Evolutionary conservation across 495 filamentous ascomycete genomes (phyloP), one percentile per base, ranked within the genome.

Genomic region (Immersiella caudata): DNA sequence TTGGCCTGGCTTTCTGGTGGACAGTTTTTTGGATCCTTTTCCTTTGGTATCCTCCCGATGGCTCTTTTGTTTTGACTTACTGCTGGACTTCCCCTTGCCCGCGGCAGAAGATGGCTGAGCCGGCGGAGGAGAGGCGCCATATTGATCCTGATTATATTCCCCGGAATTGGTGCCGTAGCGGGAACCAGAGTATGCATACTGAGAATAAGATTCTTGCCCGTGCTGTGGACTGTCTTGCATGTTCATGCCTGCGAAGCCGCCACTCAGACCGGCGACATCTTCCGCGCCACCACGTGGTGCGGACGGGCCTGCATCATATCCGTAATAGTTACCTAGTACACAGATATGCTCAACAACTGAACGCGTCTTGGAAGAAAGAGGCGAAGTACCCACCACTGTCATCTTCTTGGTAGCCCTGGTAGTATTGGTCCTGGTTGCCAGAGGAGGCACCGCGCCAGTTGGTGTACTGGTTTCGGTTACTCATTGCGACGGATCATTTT

Each of bases 401-500:
- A 24, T 50, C 60, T 33, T 11, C 26, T 60, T 26, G 9, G 26
- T 36, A 33, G 2, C 36, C n/a, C 52, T 11, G 11, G 16, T 12
- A 46, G 52, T 22, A 26, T 14, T 52, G 49, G 4, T 33, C 26
- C 25, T 21, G 51, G n/a, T n/a, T 27, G 7, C 50, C 27, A 27
- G 40, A 52, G 6, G 40, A 33, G 6, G 25, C 21, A n/a, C 52
- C 52, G 20, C 24, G 52, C 52, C 52, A 55, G 25, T 11, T 27
- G 25, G 58, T 26, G 52, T 49, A 49, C 29, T 50, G 60, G 62
- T 49, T 64, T 20, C 67, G 56, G 50, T 66, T 54, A 49, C 54
- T 68, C 72, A 74, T 74, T 59, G 60, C 59, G 66, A 65, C 26
- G 18, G 68, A 5, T 64, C 67, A 72, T 72, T 16, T 60, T 68